Conservation (phyloP, 2,329 filamentous ascomycete species). For the Diaporthe longicolla region DNA sequence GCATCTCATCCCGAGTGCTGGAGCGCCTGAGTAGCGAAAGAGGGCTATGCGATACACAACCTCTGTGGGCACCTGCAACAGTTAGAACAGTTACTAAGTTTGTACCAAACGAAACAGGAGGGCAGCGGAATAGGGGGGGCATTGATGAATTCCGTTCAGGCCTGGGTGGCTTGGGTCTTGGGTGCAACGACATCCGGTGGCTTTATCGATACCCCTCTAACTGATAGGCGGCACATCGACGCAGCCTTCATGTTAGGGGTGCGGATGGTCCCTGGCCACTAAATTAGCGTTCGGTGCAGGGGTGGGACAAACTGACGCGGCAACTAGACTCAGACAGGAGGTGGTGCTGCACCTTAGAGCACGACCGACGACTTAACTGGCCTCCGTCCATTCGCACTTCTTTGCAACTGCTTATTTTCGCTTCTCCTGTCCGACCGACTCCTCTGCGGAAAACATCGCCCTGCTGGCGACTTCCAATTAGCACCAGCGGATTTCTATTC, state of each 20-base stretch:
- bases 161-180: constrained; percentile 4
- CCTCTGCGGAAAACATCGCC: background rate
- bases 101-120: background rate
- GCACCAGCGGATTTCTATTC: background rate
- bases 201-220: constrained; percentile 28
- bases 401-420: constrained; percentile 5
- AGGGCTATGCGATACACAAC: background rate
- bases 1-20: background rate
- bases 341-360: constrained; percentile 1
- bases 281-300: constrained; percentile 21
- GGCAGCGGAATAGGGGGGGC: constrained; percentile 18
- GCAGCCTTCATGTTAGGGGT: constrained; percentile 12
- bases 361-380: constrained; percentile 16
- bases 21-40: background rate
- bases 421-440: constrained; percentile 11
- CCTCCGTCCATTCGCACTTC: constrained; percentile 22
- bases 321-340: constrained; percentile 27
- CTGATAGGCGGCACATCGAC: constrained; percentile 18
- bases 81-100: background rate
- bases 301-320: constrained; percentile 36
- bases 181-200: background rate
- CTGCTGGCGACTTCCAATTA: background rate
- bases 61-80: background rate
- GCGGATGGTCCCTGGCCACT: background rate
- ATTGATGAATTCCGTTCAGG: constrained; percentile 21